Evolutionary conservation across 2,329 filamentous ascomycete genomes (phyloP), one percentile per base, ranked within the genome.

Genomic region (Fusarium protoensiforme): DNA sequence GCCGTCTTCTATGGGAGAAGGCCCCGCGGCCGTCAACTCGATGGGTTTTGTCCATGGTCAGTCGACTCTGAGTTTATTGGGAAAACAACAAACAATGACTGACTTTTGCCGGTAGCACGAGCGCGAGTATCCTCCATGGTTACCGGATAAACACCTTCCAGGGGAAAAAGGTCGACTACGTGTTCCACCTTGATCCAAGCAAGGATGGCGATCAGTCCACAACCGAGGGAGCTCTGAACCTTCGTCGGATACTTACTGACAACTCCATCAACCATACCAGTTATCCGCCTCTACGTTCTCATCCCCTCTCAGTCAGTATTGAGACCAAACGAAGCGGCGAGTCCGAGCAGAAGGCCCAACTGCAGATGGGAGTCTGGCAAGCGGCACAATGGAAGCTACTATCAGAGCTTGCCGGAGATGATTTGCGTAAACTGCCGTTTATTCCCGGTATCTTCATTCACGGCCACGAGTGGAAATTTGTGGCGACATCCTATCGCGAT

Each of bases 301-400:
- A 27, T 11, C 64, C 61, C 3, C 41, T 70, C 5, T 43, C 54
- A 1, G 41, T 68, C 18, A 68, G 61, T 13, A 70, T 70, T 4
- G 48, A 70, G 20, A 68, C 65, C 0, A 64, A 64, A 27, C 38
- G 48, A 27, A 22, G 35, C 4, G 13, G 51, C 3, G 46, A 46
- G 33, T 11, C 11, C 3, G 18, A 4, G 16, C 24, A 33, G 3
- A 60, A 56, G 31, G 68, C 68, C 1, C 9, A 48, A 10, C 22
- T 68, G 0, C 56, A 70, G 4, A 46, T 64, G 60, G 61, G 65
- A 3, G 27, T 65, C n/a, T 70, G 65, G 68, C 65, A 64, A 16
- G 54, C 48, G 1, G 65, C 68, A 2, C 61, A 68, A 18, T 69
- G 65, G 68, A 58, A 11, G 16, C 33, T 57, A 3, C 11, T 67